Evolutionary conservation across 2,329 filamentous ascomycete genomes (phyloP).

Genomic region (Claviceps cyperi): DNA sequence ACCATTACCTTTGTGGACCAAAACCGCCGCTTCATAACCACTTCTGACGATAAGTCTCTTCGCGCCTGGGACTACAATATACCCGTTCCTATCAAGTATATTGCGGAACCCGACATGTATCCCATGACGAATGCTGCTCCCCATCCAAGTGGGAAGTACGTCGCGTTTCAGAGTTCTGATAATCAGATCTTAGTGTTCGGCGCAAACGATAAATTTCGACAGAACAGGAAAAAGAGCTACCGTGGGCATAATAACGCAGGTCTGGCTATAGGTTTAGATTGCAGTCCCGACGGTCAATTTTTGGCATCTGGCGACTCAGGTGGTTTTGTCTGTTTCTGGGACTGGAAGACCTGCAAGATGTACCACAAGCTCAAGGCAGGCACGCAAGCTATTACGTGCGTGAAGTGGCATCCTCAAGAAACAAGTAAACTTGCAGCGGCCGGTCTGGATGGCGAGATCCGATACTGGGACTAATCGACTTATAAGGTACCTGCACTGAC

Average conservation of each 20-base stretch:
- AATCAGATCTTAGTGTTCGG: slow-evolving; percentile 97
- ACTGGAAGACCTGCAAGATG: slow-evolving; percentile 99
- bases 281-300: slow-evolving; percentile 86
- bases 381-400: slow-evolving; percentile 67
- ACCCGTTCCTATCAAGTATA: slow-evolving; percentile 95
- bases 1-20: slow-evolving; percentile 94
- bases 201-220: slow-evolving; percentile 85
- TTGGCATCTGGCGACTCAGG: slow-evolving; percentile 74
- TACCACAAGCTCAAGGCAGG: slow-evolving; percentile 88
- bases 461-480: slow-evolving; percentile 69
- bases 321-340: slow-evolving; percentile 91
- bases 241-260: slow-evolving; percentile 92
- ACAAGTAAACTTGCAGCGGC: slow-evolving; percentile 86
- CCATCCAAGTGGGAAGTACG: slow-evolving; percentile 85
- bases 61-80: slow-evolving; percentile 98
- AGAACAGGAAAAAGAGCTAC: slow-evolving; percentile 95
- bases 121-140: slow-evolving; percentile 73
- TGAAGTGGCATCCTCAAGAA: slow-evolving; percentile 96
- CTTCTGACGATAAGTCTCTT: slow-evolving; percentile 90
- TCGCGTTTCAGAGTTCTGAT: slow-evolving; percentile 84
- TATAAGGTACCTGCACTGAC: background rate
- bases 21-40: slow-evolving; percentile 91
- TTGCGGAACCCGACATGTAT: slow-evolving; percentile 96
- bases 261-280: slow-evolving; percentile 77
- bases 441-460: slow-evolving; percentile 75